Evolutionary conservation across 768 basidiomycete genomes (phyloP).

Genomic region (Naganishia onofrii): DNA sequence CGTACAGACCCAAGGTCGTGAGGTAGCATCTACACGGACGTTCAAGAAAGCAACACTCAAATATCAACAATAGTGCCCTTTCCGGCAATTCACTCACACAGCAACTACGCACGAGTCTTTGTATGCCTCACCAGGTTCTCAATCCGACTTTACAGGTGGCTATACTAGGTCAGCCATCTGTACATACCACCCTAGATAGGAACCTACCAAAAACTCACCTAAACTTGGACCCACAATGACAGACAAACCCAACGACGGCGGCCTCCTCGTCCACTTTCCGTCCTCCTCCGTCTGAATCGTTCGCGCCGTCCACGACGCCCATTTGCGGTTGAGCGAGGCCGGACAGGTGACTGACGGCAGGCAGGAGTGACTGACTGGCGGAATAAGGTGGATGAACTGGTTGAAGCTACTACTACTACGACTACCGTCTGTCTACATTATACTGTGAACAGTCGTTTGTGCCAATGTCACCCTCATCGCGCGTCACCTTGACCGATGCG

Average conservation of each 20-base stretch:
- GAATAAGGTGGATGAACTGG: background rate
- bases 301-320: background rate
- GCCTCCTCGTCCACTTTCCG: conserved; percentile 20
- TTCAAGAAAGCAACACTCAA: background rate
- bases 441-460: no score
- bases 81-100: no score
- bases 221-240: conserved; percentile 16
- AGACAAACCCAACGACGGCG: conserved; percentile 8
- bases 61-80: no score
- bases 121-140: conserved; percentile 25
- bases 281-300: background rate
- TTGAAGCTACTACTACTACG: background rate
- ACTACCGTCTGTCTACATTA: no score
- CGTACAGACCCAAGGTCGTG: conserved; percentile 15
- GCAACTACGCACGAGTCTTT: background rate
- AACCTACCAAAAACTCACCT: background rate
- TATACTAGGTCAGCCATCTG: no score
- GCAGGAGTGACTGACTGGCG: background rate
- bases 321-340: background rate
- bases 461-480: no score
- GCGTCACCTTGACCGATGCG: no score
- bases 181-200: no score
- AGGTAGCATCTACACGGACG: background rate
- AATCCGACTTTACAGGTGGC: conserved; percentile 4
- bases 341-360: background rate